Evolutionary conservation across 2,329 filamentous ascomycete species (phyloP).

Genomic region (Simplicillium sp.): DNA sequence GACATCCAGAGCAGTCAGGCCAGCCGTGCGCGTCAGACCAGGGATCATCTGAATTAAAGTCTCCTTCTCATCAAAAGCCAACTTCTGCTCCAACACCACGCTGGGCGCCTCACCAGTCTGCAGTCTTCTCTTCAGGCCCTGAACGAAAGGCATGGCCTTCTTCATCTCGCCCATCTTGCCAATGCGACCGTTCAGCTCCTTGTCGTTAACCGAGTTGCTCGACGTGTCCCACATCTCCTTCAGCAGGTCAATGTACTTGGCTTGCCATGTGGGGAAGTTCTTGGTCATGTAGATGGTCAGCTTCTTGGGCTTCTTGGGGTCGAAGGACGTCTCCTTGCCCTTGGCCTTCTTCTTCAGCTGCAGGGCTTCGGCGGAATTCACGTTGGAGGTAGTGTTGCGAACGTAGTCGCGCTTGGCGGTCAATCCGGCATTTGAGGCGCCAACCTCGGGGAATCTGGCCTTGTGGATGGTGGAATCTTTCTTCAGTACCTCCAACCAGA

Average conservation of each 20-base stretch:
- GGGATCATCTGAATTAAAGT: slow-evolving; percentile 70
- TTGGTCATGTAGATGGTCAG: slow-evolving; percentile 76
- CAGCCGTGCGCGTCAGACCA: slow-evolving; percentile 65
- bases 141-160: slow-evolving; percentile 96
- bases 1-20: slow-evolving; percentile 62
- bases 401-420: slow-evolving; percentile 78
- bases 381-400: slow-evolving; percentile 62
- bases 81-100: slow-evolving; percentile 70
- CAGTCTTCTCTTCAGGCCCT: slow-evolving; percentile 75
- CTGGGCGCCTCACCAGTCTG: slow-evolving; percentile 57
- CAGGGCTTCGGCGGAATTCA: slow-evolving; percentile 69
- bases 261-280: slow-evolving; percentile 83
- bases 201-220: slow-evolving; percentile 62
- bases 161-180: slow-evolving; percentile 85
- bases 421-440: slow-evolving; percentile 51
- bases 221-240: slow-evolving; percentile 57
- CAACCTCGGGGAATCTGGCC: slow-evolving; percentile 62
- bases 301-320: slow-evolving; percentile 87
- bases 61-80: slow-evolving; percentile 76
- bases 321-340: slow-evolving; percentile 77
- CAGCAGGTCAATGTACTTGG: slow-evolving; percentile 76
- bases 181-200: slow-evolving; percentile 67
- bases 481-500: slow-evolving; percentile 86
- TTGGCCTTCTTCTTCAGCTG: slow-evolving; percentile 87
- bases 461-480: slow-evolving; percentile 70